Evolutionary conservation across 192 early-diverging fungal species (phyloP).

Genomic region (Coemansia reversa): DNA sequence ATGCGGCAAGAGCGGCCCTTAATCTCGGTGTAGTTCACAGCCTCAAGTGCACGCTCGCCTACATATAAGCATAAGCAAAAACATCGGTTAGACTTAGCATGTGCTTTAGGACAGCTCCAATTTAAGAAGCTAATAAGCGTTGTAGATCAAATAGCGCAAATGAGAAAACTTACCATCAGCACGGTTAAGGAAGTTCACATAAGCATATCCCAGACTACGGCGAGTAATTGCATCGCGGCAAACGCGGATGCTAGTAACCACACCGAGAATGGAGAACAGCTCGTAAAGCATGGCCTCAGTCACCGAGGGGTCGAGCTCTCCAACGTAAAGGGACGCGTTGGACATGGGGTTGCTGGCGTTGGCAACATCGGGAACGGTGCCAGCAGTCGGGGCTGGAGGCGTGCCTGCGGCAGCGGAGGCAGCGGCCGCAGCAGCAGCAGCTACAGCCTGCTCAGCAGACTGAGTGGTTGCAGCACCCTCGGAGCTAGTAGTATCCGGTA

Average conservation of each 20-base stretch:
- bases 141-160: background rate
- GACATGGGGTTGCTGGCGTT: slow-evolving; percentile 45
- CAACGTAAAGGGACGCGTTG: slow-evolving; percentile 89
- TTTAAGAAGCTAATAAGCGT: background rate
- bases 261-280: slow-evolving; percentile 93
- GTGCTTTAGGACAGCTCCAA: background rate
- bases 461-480: slow-evolving; percentile 52
- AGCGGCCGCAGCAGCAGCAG: slow-evolving; percentile 12
- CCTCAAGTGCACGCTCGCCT: slow-evolving; percentile 86
- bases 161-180: slow-evolving; percentile 59
- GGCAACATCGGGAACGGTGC: slow-evolving; percentile 10
- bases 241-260: slow-evolving; percentile 95
- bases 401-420: background rate
- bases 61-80: slow-evolving; percentile 8
- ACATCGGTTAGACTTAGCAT: background rate
- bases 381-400: slow-evolving; percentile 2
- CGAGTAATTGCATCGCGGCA: slow-evolving; percentile 98
- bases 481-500: slow-evolving; percentile 39
- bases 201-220: slow-evolving; percentile 94
- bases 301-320: slow-evolving; percentile 94
- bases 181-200: slow-evolving; percentile 96
- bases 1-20: slow-evolving; percentile 96
- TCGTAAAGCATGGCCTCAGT: slow-evolving; percentile 98
- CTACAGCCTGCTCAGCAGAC: slow-evolving; percentile 33
- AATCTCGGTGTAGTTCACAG: slow-evolving; percentile 94